These are phyloP conservation scores for Gastrolobium bilobum DNA, from an alignment of 306 rosid genomes.

Conservation along the genomic window DNA sequence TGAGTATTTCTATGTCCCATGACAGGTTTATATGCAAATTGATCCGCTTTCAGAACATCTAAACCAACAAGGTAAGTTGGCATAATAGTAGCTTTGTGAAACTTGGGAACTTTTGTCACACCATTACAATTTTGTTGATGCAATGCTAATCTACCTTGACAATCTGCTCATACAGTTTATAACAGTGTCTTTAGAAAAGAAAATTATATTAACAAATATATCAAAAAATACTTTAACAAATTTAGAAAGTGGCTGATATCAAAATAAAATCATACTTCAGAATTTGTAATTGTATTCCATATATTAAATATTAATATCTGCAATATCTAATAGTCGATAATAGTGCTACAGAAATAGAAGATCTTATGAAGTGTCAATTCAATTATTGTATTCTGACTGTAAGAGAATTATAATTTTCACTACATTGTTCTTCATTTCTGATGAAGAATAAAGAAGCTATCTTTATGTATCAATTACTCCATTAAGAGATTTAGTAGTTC, in stretches of 20 bases:
- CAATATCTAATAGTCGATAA: constrained; percentile 29
- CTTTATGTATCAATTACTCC: not conserved
- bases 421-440: constrained; percentile 12
- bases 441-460: constrained; percentile 13
- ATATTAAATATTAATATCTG: constrained; percentile 24
- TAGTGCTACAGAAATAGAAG: not conserved
- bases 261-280: constrained; percentile 9
- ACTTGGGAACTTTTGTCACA: constrained; percentile 57
- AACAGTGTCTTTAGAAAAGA: constrained; percentile 37
- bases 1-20: constrained; percentile 62
- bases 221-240: not conserved
- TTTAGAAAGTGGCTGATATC: constrained; percentile 9
- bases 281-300: not conserved
- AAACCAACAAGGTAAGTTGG: constrained; percentile 86
- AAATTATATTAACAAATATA: constrained; percentile 29
- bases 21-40: constrained; percentile 60
- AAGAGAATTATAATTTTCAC: constrained; percentile 29
- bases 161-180: constrained; percentile 56
- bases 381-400: constrained; percentile 6
- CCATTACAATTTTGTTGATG: constrained; percentile 52
- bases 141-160: constrained; percentile 54
- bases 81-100: constrained; percentile 52
- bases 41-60: constrained; percentile 74
- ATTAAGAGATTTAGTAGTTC: not conserved
- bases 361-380: not conserved